Evolutionary conservation across 805 yeast genomes (phyloP).

Genomic region (Candida vartiovaarae): DNA sequence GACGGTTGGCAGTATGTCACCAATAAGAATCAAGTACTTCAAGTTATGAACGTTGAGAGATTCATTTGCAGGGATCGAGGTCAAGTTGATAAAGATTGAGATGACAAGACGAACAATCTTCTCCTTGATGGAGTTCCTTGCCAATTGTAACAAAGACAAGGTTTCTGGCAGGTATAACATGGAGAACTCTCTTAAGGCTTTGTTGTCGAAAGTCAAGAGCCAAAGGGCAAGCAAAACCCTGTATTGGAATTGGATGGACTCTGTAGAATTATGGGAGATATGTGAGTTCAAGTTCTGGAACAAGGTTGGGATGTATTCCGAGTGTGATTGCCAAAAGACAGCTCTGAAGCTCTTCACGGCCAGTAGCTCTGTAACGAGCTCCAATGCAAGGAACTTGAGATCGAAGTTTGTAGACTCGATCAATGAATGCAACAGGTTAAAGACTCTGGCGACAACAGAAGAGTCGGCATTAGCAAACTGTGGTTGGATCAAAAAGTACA

Average conservation of each 20-base stretch:
- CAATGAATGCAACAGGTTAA: slow-evolving; percentile 12
- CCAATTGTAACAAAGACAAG: slow-evolving; percentile 38
- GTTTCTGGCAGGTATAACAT: slow-evolving; percentile 45
- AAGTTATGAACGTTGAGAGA: slow-evolving; percentile 39
- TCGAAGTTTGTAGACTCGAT: slow-evolving; percentile 35
- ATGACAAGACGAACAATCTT: slow-evolving; percentile 83
- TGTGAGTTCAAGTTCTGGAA: slow-evolving; percentile 33
- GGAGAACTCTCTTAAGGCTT: slow-evolving; percentile 45
- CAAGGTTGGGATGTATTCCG: slow-evolving; percentile 40
- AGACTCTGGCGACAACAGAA: slow-evolving; percentile 16
- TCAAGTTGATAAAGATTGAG: slow-evolving; percentile 60
- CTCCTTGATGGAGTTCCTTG: slow-evolving; percentile 83
- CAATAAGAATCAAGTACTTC: slow-evolving; percentile 63
- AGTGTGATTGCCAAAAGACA: slow-evolving; percentile 37
- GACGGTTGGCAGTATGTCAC: slow-evolving; percentile 65
- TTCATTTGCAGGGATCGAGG: slow-evolving; percentile 29
- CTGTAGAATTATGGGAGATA: slow-evolving; percentile 25
- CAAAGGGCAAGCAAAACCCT: slow-evolving; percentile 71
- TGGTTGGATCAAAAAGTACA: slow-evolving; percentile 36
- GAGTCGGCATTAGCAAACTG: slow-evolving; percentile 12
- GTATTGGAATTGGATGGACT: slow-evolving; percentile 65
- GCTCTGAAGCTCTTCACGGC: slow-evolving; percentile 46
- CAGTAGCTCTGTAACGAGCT: slow-evolving; percentile 56
- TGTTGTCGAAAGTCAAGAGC: slow-evolving; percentile 70
- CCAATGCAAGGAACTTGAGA: slow-evolving; percentile 56